A percentile compares a stretch with the other conserved stretches of the same genome.
Evolutionary conservation across 768 basidiomycete genomes (phyloP).

Genomic region (Termitomyces eurrhizus): DNA sequence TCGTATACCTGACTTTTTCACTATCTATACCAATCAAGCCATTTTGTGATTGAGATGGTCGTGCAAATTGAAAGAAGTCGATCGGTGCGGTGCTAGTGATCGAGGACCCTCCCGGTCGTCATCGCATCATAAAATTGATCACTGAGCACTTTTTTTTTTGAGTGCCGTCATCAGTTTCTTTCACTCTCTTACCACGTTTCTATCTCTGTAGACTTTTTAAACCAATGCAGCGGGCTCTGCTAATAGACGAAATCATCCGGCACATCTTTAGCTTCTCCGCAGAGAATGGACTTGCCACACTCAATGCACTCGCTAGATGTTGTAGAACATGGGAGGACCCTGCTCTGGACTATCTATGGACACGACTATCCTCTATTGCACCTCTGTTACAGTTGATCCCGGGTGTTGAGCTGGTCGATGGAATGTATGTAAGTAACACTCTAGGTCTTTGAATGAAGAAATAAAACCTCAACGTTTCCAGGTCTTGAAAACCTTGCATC

Average conservation of each 20-base stretch:
- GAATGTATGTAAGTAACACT: conserved; percentile 29
- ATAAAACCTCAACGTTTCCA: background rate
- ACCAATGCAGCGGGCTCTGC: conserved; percentile 39
- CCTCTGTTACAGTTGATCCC: conserved; percentile 40
- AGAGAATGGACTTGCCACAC: conserved; percentile 23
- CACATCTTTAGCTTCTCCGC: conserved; percentile 33
- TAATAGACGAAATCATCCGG: conserved; percentile 48
- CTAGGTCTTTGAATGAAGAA: background rate
- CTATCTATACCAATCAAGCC: background rate
- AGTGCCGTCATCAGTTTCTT: background rate
- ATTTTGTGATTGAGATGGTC: background rate
- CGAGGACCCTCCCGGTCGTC: conserved; percentile 15
- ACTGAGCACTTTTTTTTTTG: background rate
- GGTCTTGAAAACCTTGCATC: conserved; percentile 1
- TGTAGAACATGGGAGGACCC: conserved; percentile 47
- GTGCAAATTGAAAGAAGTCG: background rate
- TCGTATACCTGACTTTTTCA: background rate
- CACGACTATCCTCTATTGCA: conserved; percentile 32
- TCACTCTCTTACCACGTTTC: background rate
- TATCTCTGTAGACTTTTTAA: background rate
- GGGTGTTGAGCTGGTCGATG: conserved; percentile 21
- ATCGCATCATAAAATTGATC: conserved; percentile 9
- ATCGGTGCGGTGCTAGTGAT: background rate
- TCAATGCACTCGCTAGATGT: conserved; percentile 34
- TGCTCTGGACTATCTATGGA: conserved; percentile 45